A percentile compares a stretch with the other conserved stretches of the same genome.
Evolutionary conservation across 208 protist genomes (phyloP).

Genomic region (Blechomonas ayalai): DNA sequence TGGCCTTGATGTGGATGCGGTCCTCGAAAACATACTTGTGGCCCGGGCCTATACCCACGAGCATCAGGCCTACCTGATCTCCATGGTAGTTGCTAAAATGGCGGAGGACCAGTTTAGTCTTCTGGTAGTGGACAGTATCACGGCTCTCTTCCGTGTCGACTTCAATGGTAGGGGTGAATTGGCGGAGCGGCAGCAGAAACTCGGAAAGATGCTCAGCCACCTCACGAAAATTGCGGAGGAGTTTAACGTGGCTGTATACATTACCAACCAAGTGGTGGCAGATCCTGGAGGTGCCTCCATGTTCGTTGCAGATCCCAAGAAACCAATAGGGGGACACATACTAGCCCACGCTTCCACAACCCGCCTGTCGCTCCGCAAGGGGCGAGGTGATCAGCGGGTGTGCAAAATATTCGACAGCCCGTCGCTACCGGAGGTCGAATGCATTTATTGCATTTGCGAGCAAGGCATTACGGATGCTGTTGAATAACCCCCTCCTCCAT

Average conservation of each 20-base stretch:
- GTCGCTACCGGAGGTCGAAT: slow-evolving; percentile 95
- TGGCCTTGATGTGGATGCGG: slow-evolving; percentile 85
- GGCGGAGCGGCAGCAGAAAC: slow-evolving; percentile 94
- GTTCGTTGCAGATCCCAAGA: slow-evolving; percentile 98
- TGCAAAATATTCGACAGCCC: slow-evolving; percentile 98
- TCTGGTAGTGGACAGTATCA: slow-evolving; percentile 98
- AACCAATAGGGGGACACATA: slow-evolving; percentile 97
- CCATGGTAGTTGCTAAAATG: slow-evolving; percentile 89
- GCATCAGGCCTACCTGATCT: slow-evolving; percentile 91
- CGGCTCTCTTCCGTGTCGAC: slow-evolving; percentile 98
- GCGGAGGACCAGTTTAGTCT: slow-evolving; percentile 88
- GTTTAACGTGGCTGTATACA: slow-evolving; percentile 99
- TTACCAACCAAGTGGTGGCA: slow-evolving; percentile 99
- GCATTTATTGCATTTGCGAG: slow-evolving; percentile 92
- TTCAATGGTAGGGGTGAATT: slow-evolving; percentile 97
- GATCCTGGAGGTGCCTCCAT: slow-evolving; percentile 96
- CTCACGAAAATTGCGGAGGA: slow-evolving; percentile 98
- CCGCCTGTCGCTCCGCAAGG: slow-evolving; percentile 92
- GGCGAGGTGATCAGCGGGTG: slow-evolving; percentile 95
- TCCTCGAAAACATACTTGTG: slow-evolving; percentile 97
- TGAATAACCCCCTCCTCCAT: slow-evolving; percentile 55
- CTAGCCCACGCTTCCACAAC: slow-evolving; percentile 98
- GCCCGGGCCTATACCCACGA: slow-evolving; percentile 96
- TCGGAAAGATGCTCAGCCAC: slow-evolving; percentile 85
- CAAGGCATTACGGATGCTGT: slow-evolving; percentile 94